Conservation (phyloP, 257 asterid species). For the Ballota nigra region DNA sequence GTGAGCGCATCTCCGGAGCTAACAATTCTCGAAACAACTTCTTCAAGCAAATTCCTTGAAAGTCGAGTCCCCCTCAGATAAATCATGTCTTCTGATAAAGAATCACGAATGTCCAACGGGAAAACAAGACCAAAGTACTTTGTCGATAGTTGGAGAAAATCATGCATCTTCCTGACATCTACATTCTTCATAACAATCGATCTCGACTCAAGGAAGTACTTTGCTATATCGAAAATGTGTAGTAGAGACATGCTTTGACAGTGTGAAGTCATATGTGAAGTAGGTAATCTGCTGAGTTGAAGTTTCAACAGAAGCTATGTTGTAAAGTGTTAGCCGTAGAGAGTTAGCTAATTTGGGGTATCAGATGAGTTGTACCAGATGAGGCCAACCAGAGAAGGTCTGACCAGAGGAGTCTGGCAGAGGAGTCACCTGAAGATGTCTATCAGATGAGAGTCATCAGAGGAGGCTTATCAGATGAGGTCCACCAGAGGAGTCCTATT, state of each 20-base stretch:
- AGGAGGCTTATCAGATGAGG: too few relatives aligned
- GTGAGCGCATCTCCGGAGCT: conserved; percentile 15
- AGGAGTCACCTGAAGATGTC: too few relatives aligned
- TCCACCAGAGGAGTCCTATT: too few relatives aligned
- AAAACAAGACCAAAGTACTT: conserved; percentile 38
- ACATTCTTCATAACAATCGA: conserved; percentile 14
- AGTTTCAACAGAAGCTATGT: too few relatives aligned
- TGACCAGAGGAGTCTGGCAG: too few relatives aligned
- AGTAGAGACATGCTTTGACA: conserved; percentile 35
- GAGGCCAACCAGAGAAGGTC: too few relatives aligned
- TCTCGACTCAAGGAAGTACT: conserved; percentile 27
- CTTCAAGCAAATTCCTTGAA: conserved; percentile 39
- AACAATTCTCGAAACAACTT: conserved; percentile 21
- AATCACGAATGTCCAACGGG: conserved; percentile 36
- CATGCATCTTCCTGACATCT: conserved; percentile 14
- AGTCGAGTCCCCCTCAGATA: conserved; percentile 34
- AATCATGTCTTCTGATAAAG: conserved; percentile 35
- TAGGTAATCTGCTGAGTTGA: too few relatives aligned
- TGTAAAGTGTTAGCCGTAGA: too few relatives aligned
- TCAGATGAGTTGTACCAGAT: too few relatives aligned
- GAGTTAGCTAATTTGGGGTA: too few relatives aligned
- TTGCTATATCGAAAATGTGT: conserved; percentile 32
- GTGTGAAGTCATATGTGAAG: too few relatives aligned
- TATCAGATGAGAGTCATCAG: too few relatives aligned
- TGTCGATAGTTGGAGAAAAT: conserved; percentile 20